Evolutionary conservation across 2,329 filamentous ascomycete genomes (phyloP), one percentile per base, ranked within the genome.

Genomic region (Phialophora expanda): DNA sequence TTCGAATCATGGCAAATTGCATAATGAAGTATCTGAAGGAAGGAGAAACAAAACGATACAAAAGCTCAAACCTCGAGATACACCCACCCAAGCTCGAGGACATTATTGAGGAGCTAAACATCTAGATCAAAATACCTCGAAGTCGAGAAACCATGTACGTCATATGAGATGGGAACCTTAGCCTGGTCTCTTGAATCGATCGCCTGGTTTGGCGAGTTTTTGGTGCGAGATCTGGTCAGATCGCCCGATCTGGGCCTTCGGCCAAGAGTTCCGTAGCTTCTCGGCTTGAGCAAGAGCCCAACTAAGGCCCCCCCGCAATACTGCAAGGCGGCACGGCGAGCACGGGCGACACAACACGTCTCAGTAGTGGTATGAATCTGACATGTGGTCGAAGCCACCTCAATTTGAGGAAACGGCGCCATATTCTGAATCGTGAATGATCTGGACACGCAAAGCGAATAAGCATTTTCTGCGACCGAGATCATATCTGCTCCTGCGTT

Each of bases 41-140:
- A 44, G 17, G 17, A 44, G 38, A 8, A 20, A 44, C 2, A n/a
- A 44, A 44, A 17, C 8, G 4, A 6, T 44, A 6, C 17, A 44
- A 20, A 44, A 44, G 38, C 38, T 44, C 38, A 44, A 44, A 44
- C 38, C 38, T 44, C 38, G 20, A 44, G 38, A 44, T 44, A 44
- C 6, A 44, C 38, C 38, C 17, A 44, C 38, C 14, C 38, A 44
- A 44, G 38, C 38, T 44, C 38, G 38, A 44, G 38, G 17, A 44
- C 17, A n/a, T 8, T 7, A 8, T n/a, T 44, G 38, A 44, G 8
- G 38, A n/a, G 38, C 38, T n/a, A 1, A 3, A 44, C 38, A 44
- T n/a, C 38, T 20, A 17, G 1, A 44, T n/a, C 38, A 20, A 17
- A 4, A n/a, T 41, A 41, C 34, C 34, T 4, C 12, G 38, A 41